Base-by-base conservation (phyloP, 1,284 basidiomycete species). In the Trichosporon asahii region DNA sequence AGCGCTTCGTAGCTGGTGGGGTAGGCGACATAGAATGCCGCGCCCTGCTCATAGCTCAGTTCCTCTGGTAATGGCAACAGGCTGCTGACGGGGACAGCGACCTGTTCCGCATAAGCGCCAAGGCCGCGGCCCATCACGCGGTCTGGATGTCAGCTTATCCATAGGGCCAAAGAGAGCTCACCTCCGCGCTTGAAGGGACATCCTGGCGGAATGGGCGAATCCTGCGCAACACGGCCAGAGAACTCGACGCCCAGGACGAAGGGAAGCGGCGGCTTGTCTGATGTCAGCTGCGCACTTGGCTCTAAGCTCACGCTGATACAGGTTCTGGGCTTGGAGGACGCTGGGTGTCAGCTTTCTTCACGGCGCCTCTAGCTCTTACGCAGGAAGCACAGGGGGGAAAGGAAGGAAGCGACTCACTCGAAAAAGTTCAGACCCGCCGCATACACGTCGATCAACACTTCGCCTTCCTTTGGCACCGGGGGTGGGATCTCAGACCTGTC, bases 171-270 rank as follows among this genome's bases (percentile, higher is more conserved):
- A 1, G 14, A 8, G 8, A 69, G 35, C 80, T 67, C 35, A 82
- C 82, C 82, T 18, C 96, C 95, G 1, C 87, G 88, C 77, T 90
- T 89, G 80, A 90, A 93, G 0, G 88, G 86, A 79, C 93, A 97
- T 3, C 90, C 92, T 31, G 87, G 81, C 1, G 95, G 96, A 35
- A 98, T 90, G 14, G 90, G 92, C 21, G 92, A 93, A 76, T 88
- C 83, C 12, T 81, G 74, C 5, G 91, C 86, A 74, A 98, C 89
- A 69, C 85, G 87, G 0, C 96, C 96, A 1, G 94, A 89, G 78
- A 98, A 91, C 82, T 98, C 94, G 70, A 88, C 87, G 18, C 93
- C 93, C 3, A 94, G 87, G 7, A 89, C 86, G 84, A 94, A 96
- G 0, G 94, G 94, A 65, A 93, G 86, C 0, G 91, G 88, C 0